Conservation (phyloP, 768 basidiomycete species). For the Lactifluus echinatus region DNA sequence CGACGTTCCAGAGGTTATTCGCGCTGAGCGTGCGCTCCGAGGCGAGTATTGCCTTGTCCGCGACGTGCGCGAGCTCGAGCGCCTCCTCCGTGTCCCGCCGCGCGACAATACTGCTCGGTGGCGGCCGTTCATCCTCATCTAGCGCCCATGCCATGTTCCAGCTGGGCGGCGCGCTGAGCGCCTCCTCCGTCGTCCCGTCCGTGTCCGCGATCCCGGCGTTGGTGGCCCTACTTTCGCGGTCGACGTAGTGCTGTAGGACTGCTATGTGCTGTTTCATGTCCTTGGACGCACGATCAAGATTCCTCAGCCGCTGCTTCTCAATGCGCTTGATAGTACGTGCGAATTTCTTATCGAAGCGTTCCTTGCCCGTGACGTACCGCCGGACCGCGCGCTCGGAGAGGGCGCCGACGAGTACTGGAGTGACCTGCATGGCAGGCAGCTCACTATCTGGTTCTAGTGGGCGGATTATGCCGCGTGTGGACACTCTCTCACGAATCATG, state of each 20-base stretch:
- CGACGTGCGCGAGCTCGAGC: conserved; percentile 45
- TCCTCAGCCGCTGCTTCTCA: conserved; percentile 57
- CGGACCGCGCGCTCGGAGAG: conserved; percentile 67
- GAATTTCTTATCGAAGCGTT: conserved; percentile 61
- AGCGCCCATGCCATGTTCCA: conserved; percentile 86
- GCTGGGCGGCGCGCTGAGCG: conserved; percentile 38
- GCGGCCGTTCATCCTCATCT: conserved; percentile 63
- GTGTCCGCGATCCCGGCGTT: conserved; percentile 7
- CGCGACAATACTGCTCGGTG: conserved; percentile 84
- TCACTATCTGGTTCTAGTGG: conserved; percentile 66
- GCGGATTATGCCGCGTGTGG: conserved; percentile 73
- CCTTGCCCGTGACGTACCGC: conserved; percentile 63
- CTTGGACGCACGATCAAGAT: conserved; percentile 54
- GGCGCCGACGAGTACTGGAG: conserved; percentile 57
- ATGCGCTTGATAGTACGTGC: conserved; percentile 44
- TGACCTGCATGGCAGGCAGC: conserved; percentile 56
- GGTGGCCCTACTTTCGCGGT: conserved; percentile 24
- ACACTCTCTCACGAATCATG: conserved; percentile 91
- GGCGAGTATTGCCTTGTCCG: conserved; percentile 34
- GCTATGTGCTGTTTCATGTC: conserved; percentile 50
- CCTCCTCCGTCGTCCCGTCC: conserved; percentile 18
- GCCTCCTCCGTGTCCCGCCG: conserved; percentile 79
- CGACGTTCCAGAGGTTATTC: conserved; percentile 64
- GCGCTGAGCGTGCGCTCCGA: conserved; percentile 50
- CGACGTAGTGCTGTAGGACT: conserved; percentile 35